A percentile compares a stretch with the other conserved stretches of the same genome.
These are phyloP conservation scores for Epichloe festucae DNA, from an alignment of 2,329 filamentous ascomycete species.

Conservation along the genomic window DNA sequence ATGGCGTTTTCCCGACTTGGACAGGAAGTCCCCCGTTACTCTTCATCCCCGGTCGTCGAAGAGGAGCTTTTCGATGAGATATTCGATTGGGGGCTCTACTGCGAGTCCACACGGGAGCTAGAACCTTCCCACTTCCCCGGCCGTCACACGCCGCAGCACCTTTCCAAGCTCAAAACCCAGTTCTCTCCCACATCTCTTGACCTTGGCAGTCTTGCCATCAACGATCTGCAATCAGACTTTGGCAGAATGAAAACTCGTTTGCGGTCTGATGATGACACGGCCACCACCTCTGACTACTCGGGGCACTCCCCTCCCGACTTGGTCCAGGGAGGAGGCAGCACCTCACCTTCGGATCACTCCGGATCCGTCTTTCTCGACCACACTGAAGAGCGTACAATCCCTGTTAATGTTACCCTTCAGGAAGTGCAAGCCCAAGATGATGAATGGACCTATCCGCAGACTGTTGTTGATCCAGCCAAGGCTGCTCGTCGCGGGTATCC, in stretches of 20 bases:
- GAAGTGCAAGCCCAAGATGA: slow-evolving; percentile 25
- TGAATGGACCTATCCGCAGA: slow-evolving; percentile 28
- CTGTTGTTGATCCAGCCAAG: slow-evolving; percentile 17
- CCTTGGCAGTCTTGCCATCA: slow-evolving; percentile 17
- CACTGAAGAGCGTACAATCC: slow-evolving; percentile 17
- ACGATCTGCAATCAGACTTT: slow-evolving; percentile 17
- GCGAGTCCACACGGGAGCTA: slow-evolving; percentile 18
- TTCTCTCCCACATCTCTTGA: slow-evolving; percentile 20
- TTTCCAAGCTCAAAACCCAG: slow-evolving; percentile 23
- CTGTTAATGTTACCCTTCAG: slow-evolving; percentile 18
- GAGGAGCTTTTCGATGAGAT: slow-evolving; percentile 22
- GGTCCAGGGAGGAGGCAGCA: slow-evolving; percentile 24
- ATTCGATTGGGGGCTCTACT: slow-evolving; percentile 26
- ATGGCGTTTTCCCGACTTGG: slow-evolving; percentile 22
- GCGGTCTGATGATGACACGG: slow-evolving; percentile 20
- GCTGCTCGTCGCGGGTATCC: slow-evolving; percentile 18
- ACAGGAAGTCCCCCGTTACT: slow-evolving; percentile 23
- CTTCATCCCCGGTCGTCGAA: slow-evolving; percentile 20
- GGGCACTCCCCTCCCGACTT: slow-evolving; percentile 26
- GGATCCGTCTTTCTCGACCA: slow-evolving; percentile 21
- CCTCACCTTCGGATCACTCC: slow-evolving; percentile 28
- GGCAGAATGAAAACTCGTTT: slow-evolving; percentile 22
- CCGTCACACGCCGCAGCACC: slow-evolving; percentile 16
- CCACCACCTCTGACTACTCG: slow-evolving; percentile 23
- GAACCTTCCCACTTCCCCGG: slow-evolving; percentile 18